Evolutionary conservation across 495 filamentous ascomycete genomes (phyloP).

Genomic region (Parachaetomium inaequale): DNA sequence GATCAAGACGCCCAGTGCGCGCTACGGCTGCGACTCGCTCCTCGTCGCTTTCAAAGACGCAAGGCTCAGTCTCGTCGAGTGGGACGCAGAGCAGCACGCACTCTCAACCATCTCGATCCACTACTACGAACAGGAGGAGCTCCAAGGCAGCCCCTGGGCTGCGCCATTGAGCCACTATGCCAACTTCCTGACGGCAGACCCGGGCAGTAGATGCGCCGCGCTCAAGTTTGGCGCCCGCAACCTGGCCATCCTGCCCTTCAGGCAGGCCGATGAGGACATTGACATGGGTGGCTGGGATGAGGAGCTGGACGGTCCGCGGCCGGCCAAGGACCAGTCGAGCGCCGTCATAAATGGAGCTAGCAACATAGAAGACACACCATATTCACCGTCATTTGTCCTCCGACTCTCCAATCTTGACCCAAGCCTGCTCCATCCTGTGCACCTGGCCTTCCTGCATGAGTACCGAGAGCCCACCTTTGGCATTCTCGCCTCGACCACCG

Average conservation of each 20-base stretch:
- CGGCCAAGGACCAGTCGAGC: slow-evolving; percentile 41
- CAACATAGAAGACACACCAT: slow-evolving; percentile 64
- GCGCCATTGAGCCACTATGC: slow-evolving; percentile 63
- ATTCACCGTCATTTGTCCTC: slow-evolving; percentile 86
- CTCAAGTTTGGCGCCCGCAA: slow-evolving; percentile 87
- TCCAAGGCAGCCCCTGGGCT: slow-evolving; percentile 70
- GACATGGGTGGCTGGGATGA: slow-evolving; percentile 83
- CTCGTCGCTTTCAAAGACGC: slow-evolving; percentile 83
- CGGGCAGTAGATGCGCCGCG: slow-evolving; percentile 85
- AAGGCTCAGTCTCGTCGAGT: slow-evolving; percentile 88
- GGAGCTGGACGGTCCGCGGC: slow-evolving; percentile 62
- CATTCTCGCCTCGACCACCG: slow-evolving; percentile 72
- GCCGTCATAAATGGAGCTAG: slow-evolving; percentile 53
- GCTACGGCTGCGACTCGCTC: slow-evolving; percentile 80
- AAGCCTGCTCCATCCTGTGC: slow-evolving; percentile 78
- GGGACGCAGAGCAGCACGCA: slow-evolving; percentile 75
- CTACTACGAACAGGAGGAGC: slow-evolving; percentile 93
- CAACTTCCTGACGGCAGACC: slow-evolving; percentile 83
- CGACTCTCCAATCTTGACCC: slow-evolving; percentile 83
- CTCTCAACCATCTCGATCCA: slow-evolving; percentile 90
- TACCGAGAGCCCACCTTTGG: slow-evolving; percentile 98
- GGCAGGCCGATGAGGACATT: slow-evolving; percentile 83
- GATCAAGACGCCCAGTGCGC: slow-evolving; percentile 64
- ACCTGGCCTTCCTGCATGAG: slow-evolving; percentile 90
- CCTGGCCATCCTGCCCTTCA: slow-evolving; percentile 91